Evolutionary conservation across 2,329 filamentous ascomycete genomes (phyloP).

Genomic region (Neophaeococcomyces mojaviensis): DNA sequence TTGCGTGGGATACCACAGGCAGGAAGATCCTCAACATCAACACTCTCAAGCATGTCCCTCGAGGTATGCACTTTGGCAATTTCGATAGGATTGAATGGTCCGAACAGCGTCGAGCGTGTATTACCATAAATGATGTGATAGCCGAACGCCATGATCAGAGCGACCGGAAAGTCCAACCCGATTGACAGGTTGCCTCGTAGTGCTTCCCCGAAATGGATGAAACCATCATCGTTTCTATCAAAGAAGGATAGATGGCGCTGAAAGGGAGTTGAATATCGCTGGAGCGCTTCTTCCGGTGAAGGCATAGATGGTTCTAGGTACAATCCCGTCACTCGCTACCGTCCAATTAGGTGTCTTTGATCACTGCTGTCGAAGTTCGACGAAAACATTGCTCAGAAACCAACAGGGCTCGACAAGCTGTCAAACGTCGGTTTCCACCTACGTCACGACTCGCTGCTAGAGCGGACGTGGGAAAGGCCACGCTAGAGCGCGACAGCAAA

Average conservation of each 20-base stretch:
- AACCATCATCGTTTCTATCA: conserved; percentile 8
- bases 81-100: conserved; percentile 9
- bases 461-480: no score
- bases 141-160: background rate
- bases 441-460: no score
- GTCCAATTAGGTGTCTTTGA: no score
- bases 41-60: conserved; percentile 9
- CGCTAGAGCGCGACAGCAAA: no score
- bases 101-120: conserved; percentile 4
- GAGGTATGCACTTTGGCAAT: conserved; percentile 4
- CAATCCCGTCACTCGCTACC: no score
- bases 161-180: conserved; percentile 9
- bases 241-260: conserved; percentile 10
- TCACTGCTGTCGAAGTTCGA: no score
- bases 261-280: conserved; percentile 8
- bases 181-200: conserved; percentile 8
- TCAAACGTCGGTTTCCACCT: no score
- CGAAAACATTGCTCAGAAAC: no score
- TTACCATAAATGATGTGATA: conserved; percentile 9
- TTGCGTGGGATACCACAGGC: background rate
- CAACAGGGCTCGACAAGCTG: no score
- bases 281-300: background rate
- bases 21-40: background rate
- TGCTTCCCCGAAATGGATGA: conserved; percentile 9
- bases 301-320: background rate